Evolutionary conservation across 805 yeast species (phyloP).

Genomic region (Cyberlindnera lachancei): DNA sequence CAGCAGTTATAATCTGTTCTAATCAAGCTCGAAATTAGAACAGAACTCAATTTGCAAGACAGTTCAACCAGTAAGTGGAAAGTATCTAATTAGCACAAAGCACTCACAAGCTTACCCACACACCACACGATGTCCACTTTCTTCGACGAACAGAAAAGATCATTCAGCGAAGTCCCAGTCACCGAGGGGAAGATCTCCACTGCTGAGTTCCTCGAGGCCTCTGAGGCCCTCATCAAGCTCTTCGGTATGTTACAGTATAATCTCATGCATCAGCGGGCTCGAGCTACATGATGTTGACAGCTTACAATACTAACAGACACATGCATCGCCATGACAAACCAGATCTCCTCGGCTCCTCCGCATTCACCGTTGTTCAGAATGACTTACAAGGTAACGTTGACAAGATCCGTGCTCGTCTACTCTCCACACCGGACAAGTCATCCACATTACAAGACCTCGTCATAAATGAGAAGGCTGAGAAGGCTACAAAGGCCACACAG

Average conservation of each 20-base stretch:
- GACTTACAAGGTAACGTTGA: conserved; percentile 84
- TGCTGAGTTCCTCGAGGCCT: conserved; percentile 69
- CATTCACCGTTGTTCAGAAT: conserved; percentile 76
- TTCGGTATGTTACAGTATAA: conserved; percentile 66
- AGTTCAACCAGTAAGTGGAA: no score
- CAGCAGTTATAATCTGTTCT: no score
- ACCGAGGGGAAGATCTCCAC: conserved; percentile 61
- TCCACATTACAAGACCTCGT: conserved; percentile 74
- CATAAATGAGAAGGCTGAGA: conserved; percentile 57
- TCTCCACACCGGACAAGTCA: conserved; percentile 55
- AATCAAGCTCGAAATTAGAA: no score
- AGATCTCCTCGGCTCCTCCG: conserved; percentile 76
- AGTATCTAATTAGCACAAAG: no score
- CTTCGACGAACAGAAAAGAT: conserved; percentile 69
- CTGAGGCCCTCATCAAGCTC: conserved; percentile 74
- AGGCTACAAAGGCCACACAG: conserved; percentile 75
- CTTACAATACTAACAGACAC: no score
- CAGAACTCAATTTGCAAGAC: no score
- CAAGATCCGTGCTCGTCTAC: conserved; percentile 61
- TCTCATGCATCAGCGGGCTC: no score
- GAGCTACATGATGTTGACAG: no score
- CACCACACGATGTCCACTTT: conserved; percentile 78
- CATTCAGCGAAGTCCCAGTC: conserved; percentile 71
- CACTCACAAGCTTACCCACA: no score
- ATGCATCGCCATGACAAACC: no score